Conservation (phyloP, 2,329 filamentous ascomycete species). For the Hypoxylon sp. region DNA sequence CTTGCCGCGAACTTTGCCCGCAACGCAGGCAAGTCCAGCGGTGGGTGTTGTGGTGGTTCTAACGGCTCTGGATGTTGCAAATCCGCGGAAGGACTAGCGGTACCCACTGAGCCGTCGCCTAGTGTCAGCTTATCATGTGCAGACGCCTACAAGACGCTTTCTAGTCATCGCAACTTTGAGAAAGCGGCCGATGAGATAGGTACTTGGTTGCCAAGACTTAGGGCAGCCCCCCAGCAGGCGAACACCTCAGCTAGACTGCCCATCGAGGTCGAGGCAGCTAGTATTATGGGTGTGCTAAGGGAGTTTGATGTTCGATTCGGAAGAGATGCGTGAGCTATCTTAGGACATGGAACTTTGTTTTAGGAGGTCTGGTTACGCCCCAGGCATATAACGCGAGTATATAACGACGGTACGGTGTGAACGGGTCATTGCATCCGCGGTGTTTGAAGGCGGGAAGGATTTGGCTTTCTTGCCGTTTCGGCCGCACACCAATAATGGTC, state of each 20-base stretch:
- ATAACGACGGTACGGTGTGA: conserved; percentile 29
- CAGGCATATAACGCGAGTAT: conserved; percentile 15
- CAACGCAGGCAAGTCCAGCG: conserved; percentile 52
- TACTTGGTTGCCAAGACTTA: conserved; percentile 82
- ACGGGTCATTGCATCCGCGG: conserved; percentile 33
- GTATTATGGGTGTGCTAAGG: conserved; percentile 87
- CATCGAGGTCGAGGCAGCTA: conserved; percentile 85
- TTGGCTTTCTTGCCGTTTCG: conserved; percentile 6
- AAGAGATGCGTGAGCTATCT: conserved; percentile 51
- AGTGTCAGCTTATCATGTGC: conserved; percentile 78
- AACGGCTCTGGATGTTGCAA: conserved; percentile 77
- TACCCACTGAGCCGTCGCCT: conserved; percentile 50
- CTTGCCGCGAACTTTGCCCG: conserved; percentile 76
- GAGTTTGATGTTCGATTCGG: conserved; percentile 84
- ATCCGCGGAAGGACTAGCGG: conserved; percentile 55
- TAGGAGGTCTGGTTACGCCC: conserved; percentile 4
- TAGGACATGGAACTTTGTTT: not conserved
- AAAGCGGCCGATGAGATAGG: conserved; percentile 80
- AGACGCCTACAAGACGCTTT: conserved; percentile 83
- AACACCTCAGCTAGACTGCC: conserved; percentile 65
- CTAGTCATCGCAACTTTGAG: conserved; percentile 82
- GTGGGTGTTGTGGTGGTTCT: conserved; percentile 75
- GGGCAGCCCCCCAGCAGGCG: conserved; percentile 65
- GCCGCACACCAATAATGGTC: conserved; percentile 12
- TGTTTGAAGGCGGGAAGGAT: conserved; percentile 25